Conservation (phyloP, 2,329 filamentous ascomycete species). For the Aureobasidium sp. region DNA sequence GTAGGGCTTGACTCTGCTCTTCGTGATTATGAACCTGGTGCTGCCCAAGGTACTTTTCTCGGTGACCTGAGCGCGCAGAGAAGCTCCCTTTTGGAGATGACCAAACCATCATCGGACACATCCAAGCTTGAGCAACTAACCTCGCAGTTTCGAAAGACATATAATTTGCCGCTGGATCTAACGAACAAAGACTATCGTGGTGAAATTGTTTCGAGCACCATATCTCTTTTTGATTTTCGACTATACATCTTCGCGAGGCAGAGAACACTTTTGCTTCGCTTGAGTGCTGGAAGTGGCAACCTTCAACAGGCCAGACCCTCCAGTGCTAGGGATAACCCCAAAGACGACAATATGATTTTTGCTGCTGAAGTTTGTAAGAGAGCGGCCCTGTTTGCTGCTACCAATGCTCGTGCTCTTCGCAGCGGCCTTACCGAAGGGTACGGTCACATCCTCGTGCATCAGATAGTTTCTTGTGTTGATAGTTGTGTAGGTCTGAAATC, state of each 20-base stretch:
- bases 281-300: conserved; percentile 44
- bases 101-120: not conserved
- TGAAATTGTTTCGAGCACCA: conserved; percentile 87
- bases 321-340: not conserved
- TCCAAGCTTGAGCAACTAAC: conserved; percentile 5
- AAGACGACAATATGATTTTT: conserved; percentile 62
- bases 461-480: conserved; percentile 21
- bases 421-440: conserved; percentile 66
- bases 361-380: conserved; percentile 83
- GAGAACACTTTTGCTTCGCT: conserved; percentile 69
- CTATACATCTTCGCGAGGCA: conserved; percentile 92
- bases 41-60: conserved; percentile 23
- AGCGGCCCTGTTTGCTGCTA: conserved; percentile 75
- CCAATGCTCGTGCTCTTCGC: conserved; percentile 71
- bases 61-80: conserved; percentile 10
- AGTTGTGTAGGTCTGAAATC: conserved; percentile 26
- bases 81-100: conserved; percentile 14
- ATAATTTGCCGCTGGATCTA: conserved; percentile 32
- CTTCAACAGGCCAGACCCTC: conserved; percentile 12
- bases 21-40: conserved; percentile 59
- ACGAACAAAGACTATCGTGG: conserved; percentile 74
- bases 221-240: conserved; percentile 91
- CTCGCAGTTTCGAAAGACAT: conserved; percentile 17
- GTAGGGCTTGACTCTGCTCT: conserved; percentile 79
- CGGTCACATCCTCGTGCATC: conserved; percentile 24